Base-by-base conservation (phyloP, 1,284 basidiomycete species). In the Pascua guehoae region DNA sequence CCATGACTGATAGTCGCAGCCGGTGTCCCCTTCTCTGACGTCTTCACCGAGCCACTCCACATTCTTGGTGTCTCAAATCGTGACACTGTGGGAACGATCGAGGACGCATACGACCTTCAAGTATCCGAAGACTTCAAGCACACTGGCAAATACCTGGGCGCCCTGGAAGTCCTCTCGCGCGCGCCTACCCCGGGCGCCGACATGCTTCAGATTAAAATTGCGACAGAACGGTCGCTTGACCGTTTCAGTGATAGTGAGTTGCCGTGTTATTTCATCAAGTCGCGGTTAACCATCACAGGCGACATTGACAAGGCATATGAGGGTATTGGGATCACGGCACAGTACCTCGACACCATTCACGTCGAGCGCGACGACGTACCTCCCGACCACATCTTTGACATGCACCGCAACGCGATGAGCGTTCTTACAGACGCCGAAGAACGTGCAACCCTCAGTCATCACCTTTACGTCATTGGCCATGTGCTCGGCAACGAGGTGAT, bases 51-150 rank as follows among this genome's bases (percentile, higher is more conserved):
- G 9, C 42, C 52, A 8, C 61, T 58, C n/a, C 37, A 60, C n/a
- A 17, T 15, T 2, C 64, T 75, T 0, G 73, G 73, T 12, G 60
- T 65, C 5, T 60, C 63, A 7, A 48, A 51, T 16, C 47, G 16
- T 16, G 73, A 75, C 48, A 52, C 50, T 1, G 55, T 65, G 0
- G 42, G 49, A 2, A 74, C 68, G 1, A 55, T 74, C 8, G 60
- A 62, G 18, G 45, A 43, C 7, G 72, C 69, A 0, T 75, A 75
- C 56, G 66, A 67, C 10, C 48, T 70, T 16, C 73, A 75, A 53
- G 58, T 69, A 10, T 53, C 62, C 2, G 65, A 65, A 17, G 67
- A 71, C 46, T 5, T 46, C 2, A 39, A 44, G 15, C 44, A 64
- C 32, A 47, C 55, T 0, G 52, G 64, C 0, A 40, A 36, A 12